Base-by-base conservation (phyloP, 441 rosid species). In the Isatis lusitanica region DNA sequence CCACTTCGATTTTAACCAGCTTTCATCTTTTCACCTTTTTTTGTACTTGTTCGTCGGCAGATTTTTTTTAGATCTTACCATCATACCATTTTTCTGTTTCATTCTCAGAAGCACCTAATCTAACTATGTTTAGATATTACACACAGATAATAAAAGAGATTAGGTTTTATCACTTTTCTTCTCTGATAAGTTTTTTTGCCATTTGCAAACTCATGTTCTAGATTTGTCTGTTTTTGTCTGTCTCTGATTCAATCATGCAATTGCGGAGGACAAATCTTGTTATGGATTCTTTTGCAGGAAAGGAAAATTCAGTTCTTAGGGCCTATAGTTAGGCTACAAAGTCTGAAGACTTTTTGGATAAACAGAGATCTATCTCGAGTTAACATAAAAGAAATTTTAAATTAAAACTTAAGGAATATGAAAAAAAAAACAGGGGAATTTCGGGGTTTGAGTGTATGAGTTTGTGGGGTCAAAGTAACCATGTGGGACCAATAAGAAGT, bases 401-500 rank as follows among this genome's bases (percentile, higher is more conserved):
- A 26, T 26, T 26, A 18, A 52, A 13, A 1, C 35, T 0, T 3
- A 8, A 24, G 13, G 1, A 17, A 5, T 5, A 31, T 11, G 10
- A 60, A 55, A 56, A 53, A 38, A 53, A 38, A 43, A 43, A 53
- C 38, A 69, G 38, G 12, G 43, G 66, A 63, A 50, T 70, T 76
- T 46, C 6, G 61, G 46, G 44, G 16, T 66, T 73, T 26, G 28
- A 3, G 76, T 43, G 64, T 15, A 33, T 30, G 66, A 73, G 73
- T 74, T 67, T 62, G 78, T 75, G 66, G 74, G 79, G 74, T 69
- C 63, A 68, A 65, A 7, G 46, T 59, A 59, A 50, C 56, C 11
- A 69, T 7, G 76, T 77, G 77, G 80, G 80, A 66, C 80, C 80
- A 59, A 52, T 0, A 24, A 17, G 36, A 26, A 66, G 80, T 77